Percentiles rank a stretch among this genome's conserved stretches.
Evolutionary conservation across 2,329 filamentous ascomycete genomes (phyloP).

Genomic region (Venturia nashicola): DNA sequence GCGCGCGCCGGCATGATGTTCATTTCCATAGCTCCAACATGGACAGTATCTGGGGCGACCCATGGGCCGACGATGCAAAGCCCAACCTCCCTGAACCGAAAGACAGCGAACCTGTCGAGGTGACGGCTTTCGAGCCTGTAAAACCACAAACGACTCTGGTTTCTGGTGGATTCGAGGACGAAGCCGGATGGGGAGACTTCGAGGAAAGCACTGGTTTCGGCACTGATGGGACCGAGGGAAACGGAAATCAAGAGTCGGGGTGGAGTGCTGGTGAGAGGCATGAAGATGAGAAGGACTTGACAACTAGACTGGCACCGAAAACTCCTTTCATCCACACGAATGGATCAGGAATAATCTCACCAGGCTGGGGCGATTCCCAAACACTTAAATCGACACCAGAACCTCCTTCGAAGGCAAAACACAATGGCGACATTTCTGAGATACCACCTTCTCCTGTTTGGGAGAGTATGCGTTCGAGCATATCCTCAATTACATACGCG

Average conservation of each 20-base stretch:
- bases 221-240: background rate
- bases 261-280: background rate
- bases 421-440: background rate
- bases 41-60: conserved; percentile 6
- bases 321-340: too few species aligned
- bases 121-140: background rate
- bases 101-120: background rate
- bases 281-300: background rate
- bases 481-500: background rate
- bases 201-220: background rate
- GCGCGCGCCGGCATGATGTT: conserved; percentile 2
- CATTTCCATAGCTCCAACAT: background rate
- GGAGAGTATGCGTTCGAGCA: background rate
- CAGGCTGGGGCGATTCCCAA: background rate
- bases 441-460: background rate
- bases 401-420: background rate
- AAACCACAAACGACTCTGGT: background rate
- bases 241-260: background rate
- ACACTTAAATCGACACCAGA: background rate
- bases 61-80: conserved; percentile 7
- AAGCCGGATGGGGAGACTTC: conserved; percentile 8
- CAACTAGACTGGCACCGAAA: background rate
- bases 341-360: background rate
- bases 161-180: conserved; percentile 1
- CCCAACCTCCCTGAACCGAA: background rate